Evolutionary conservation across 352 stramenopile genomes (phyloP), one percentile per base, ranked within the genome.

Genomic region (Peronospora belbahrii): DNA sequence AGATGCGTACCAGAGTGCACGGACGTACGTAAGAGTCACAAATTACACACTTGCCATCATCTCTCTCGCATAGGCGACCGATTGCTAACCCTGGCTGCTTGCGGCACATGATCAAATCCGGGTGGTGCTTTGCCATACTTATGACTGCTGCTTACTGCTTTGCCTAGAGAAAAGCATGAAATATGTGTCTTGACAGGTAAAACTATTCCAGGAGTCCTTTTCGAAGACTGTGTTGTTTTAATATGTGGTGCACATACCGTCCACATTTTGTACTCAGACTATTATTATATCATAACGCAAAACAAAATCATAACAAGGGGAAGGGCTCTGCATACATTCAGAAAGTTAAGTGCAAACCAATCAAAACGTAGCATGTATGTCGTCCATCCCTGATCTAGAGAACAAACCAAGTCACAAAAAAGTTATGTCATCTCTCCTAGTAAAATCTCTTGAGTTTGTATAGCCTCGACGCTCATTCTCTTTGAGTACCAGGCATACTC

Each of bases 1-100:
- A 99, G 50, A 99, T 97, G 39, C 95, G 92, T 30, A 99, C 97
- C 45, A 99, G 82, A 24, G 85, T 98, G 47, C 85, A 89, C 4
- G 96, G 97, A 34, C 97, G 87, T 33, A 99, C 97, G 71, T 99
- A 99, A 45, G 92, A 98, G 84, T 99, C 96, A 69, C 97, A 99
- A 59, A 99, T 97, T 19, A 98, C 95, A 57, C 96, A 99, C 73
- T 98, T 98, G 45, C 96, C 97, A 66, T 99, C 96, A 68, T 97
- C 93, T 74, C 99, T 99, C 70, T 99, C 96, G 56, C 97, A 99
- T 6, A 99, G 74, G 9, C 96, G 85, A 22, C 89, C 92, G 67
- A 97, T 97, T 6, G 90, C 91, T 57, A 98, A 94, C 53, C 97
- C 97, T 27, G 97, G 95, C 67, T 99, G 95, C 85, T 99, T 99